These are phyloP conservation scores for Jatropha curcas DNA, from an alignment of 345 rosid species.

Conservation along the genomic window DNA sequence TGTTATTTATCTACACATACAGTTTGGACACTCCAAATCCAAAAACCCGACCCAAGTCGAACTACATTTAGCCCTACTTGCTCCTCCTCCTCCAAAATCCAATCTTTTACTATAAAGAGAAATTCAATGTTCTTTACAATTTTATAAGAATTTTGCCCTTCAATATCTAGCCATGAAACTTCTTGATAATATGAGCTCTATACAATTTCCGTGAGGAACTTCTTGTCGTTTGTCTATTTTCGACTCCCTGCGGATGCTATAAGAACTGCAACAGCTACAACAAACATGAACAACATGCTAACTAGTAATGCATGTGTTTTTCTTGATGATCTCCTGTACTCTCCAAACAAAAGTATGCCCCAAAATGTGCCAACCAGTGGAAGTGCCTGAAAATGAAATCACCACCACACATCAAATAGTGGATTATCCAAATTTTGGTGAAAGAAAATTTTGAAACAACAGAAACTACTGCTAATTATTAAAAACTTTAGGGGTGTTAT, in stretches of 20 bases:
- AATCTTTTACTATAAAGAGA: too few species aligned
- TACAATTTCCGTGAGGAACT: background rate
- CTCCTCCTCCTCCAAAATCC: too few species aligned
- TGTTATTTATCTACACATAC: too few species aligned
- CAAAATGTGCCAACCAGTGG: slow-evolving; percentile 91
- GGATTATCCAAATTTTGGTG: background rate
- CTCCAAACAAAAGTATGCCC: slow-evolving; percentile 83
- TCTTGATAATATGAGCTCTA: background rate
- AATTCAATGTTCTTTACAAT: too few species aligned
- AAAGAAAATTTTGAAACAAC: too few species aligned
- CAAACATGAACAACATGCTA: slow-evolving; percentile 72
- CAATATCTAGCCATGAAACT: background rate
- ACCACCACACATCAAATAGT: slow-evolving; percentile 17
- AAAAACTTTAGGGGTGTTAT: too few species aligned
- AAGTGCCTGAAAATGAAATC: slow-evolving; percentile 75
- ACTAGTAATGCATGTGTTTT: slow-evolving; percentile 62
- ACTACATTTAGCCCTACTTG: too few species aligned
- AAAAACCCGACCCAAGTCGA: too few species aligned
- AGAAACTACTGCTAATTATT: too few species aligned
- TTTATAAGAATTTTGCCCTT: background rate
- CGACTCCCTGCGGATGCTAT: slow-evolving; percentile 83
- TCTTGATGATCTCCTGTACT: slow-evolving; percentile 70
- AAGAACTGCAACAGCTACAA: slow-evolving; percentile 68
- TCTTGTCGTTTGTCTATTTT: slow-evolving; percentile 34
- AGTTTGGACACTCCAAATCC: too few species aligned